Evolutionary conservation across 2,329 filamentous ascomycete species (phyloP), one percentile per base, ranked within the genome.

Genomic region (Fusarium caatingaense): DNA sequence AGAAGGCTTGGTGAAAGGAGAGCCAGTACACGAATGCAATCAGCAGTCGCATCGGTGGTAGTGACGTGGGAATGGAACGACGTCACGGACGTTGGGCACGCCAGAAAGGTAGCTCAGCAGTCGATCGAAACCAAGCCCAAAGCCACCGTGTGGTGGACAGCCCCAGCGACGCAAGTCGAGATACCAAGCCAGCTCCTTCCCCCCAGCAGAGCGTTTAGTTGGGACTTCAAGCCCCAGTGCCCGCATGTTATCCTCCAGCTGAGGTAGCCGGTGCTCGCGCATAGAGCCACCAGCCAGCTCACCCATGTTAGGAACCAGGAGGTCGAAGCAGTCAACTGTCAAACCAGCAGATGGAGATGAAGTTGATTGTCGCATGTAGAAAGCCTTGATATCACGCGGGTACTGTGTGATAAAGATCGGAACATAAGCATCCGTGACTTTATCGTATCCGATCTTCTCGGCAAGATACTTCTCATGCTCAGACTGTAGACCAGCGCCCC

Each of bases 391-490:
- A 49, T 85, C 84, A 70, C 88, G 88, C n/a, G 96, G 96, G 77
- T 98, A 99, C 78, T 98, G 87, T 16, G 94, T 98, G 69, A 99
- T 90, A 78, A 98, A 98, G 46, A 98, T 86, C 10, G 96, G 96
- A 49, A 87, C 82, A 71, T 78, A 79, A 42, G 82, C 82, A 30
- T 83, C 80, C 48, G 81, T 81, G n/a, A 83, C 80, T 53, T 79
- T 67, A 58, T 81, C 77, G 49, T 81, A 83, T 27, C 90, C 90
- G 46, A 95, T 76, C 27, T 83, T 83, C 56, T 88, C 85, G 49
- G 96, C 94, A 56, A 99, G 86, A 78, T 90, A 97, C 77, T 90
- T 93, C 81, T 99, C 96, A 81, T 99, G 96, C 79, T 98, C 95
- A 3, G 94, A 91, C 75, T 96, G 93, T 30, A 99, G 85, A 21